These are phyloP conservation scores for Micractinium conductrix DNA, from an alignment of 139 green algal species.

Conservation along the genomic window DNA sequence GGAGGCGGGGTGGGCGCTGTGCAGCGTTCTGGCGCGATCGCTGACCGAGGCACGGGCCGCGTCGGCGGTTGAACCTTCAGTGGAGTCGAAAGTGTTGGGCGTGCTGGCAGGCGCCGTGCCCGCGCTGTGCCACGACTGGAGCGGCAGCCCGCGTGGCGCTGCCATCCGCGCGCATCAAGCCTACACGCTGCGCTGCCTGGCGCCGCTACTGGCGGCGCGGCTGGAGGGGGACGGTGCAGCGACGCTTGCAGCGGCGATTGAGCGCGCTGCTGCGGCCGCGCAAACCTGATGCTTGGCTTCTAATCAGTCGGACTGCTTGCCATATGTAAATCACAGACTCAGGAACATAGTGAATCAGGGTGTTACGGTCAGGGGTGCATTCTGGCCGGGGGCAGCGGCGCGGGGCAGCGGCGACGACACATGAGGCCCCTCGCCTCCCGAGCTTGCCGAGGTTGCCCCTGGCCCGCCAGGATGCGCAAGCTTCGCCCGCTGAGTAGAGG, in stretches of 20 bases:
- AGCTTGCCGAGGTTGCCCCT: no score
- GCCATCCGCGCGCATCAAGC: conserved; percentile 5
- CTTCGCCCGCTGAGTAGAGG: no score
- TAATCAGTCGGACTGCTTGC: neutral
- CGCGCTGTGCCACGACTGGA: conserved; percentile 10
- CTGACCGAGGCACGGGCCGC: neutral
- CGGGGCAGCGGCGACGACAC: no score
- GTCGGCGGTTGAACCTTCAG: neutral
- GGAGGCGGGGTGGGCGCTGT: conserved; percentile 19
- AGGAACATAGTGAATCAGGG: no score
- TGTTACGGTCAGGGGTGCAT: no score
- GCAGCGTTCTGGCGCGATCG: neutral
- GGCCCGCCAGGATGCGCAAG: no score
- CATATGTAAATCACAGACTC: no score
- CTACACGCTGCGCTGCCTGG: neutral
- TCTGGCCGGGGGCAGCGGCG: no score
- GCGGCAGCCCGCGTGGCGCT: neutral
- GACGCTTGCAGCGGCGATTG: no score
- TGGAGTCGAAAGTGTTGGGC: neutral
- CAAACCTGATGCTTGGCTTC: neutral
- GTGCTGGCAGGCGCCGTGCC: neutral
- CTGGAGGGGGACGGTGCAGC: no score
- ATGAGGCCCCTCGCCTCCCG: no score
- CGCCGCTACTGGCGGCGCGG: neutral
- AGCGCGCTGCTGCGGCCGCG: no score